Evolutionary conservation across 129 eudicot genomes (phyloP).

Genomic region (Apium graveolens): DNA sequence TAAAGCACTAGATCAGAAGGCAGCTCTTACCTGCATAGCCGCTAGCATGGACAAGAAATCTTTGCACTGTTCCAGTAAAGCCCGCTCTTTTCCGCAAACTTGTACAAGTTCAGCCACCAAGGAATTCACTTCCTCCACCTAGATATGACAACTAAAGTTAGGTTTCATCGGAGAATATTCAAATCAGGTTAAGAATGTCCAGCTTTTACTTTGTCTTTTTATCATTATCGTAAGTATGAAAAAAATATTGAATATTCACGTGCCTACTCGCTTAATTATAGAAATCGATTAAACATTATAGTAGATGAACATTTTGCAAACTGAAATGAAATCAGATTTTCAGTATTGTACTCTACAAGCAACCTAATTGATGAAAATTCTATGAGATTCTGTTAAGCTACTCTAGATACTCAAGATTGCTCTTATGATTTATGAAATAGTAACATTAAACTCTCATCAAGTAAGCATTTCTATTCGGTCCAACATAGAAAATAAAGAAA

Average conservation of each 20-base stretch:
- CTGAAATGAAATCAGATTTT: not conserved
- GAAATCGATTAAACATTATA: not conserved
- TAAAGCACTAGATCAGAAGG: not conserved
- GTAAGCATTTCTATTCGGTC: not conserved
- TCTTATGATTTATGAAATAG: not conserved
- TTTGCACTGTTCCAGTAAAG: conserved; percentile 59
- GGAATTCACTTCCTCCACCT: conserved; percentile 70
- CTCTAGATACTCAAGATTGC: not conserved
- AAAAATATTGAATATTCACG: not conserved
- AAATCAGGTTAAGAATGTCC: not conserved
- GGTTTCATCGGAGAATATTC: not conserved
- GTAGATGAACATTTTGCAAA: not conserved
- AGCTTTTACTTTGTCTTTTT: not conserved
- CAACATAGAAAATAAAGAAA: not conserved
- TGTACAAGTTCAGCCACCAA: conserved; percentile 64
- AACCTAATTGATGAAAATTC: not conserved
- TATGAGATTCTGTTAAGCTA: not conserved
- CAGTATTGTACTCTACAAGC: not conserved
- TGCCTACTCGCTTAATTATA: not conserved
- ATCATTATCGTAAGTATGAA: not conserved
- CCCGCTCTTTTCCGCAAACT: conserved; percentile 52
- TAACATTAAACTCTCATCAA: not conserved
- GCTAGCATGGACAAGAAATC: conserved; percentile 65
- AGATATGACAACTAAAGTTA: conserved; percentile 10
- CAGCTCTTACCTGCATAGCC: conserved; percentile 50